phyloP scores from a whole-genome alignment of 2,329 filamentous ascomycete genomes.

The Fonsecaea erecta region DNA sequence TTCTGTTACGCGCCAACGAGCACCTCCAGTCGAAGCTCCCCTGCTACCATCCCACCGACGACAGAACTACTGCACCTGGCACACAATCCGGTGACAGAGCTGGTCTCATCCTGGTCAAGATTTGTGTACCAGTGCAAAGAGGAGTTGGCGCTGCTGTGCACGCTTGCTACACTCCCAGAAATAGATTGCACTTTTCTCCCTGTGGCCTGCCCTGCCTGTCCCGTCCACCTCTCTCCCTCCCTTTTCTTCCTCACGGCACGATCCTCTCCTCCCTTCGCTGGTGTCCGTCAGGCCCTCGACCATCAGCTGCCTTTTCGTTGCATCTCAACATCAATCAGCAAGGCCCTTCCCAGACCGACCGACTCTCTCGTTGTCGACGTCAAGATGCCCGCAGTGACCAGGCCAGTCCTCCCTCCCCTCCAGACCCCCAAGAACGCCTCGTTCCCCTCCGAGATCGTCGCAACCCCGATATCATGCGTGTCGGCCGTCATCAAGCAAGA shows the following conservation, averaged over 20 bases:
- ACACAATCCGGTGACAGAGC: constrained; percentile 32
- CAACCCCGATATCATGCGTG: constrained; percentile 46
- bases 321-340: constrained; percentile 17
- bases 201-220: constrained; percentile 17
- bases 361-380: constrained; percentile 39
- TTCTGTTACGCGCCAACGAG: constrained; percentile 33
- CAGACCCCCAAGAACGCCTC: constrained; percentile 51
- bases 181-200: constrained; percentile 32
- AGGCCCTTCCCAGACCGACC: constrained; percentile 24
- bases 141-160: constrained; percentile 24
- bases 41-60: constrained; percentile 13
- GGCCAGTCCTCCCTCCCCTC: constrained; percentile 48
- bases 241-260: constrained; percentile 31
- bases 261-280: constrained; percentile 29
- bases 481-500: constrained; percentile 72
- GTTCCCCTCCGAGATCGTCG: constrained; percentile 64
- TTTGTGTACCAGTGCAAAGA: constrained; percentile 22
- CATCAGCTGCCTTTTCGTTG: constrained; percentile 16
- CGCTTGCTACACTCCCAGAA: constrained; percentile 32
- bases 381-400: constrained; percentile 39
- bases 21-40: constrained; percentile 29
- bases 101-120: constrained; percentile 36
- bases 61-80: constrained; percentile 30
- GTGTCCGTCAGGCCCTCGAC: constrained; percentile 29
- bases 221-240: constrained; percentile 13